Percentiles rank a stretch among this genome's conserved stretches.
Evolutionary conservation across 78 protist species (phyloP).

Genomic region (Speleostelium caveatum): DNA sequence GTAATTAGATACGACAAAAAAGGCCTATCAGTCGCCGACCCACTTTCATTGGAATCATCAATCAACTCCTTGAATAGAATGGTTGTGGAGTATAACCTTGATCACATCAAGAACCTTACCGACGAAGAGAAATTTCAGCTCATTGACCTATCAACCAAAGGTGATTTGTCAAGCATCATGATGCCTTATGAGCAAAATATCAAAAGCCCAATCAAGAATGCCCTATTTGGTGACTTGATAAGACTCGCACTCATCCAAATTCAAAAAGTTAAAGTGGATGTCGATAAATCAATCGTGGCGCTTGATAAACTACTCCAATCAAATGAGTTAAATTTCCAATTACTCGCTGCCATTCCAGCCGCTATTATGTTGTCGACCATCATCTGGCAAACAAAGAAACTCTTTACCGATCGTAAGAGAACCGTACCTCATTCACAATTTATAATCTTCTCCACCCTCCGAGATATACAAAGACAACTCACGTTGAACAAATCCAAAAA

Average conservation of each 20-base stretch:
- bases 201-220: constrained; percentile 2
- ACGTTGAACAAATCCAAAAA: background rate
- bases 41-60: constrained; percentile 30
- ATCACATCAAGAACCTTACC: background rate
- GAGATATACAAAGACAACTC: constrained; percentile 24
- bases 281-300: constrained; percentile 63
- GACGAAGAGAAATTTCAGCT: background rate
- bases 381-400: constrained; percentile 25
- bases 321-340: constrained; percentile 68
- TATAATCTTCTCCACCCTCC: constrained; percentile 8
- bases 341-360: constrained; percentile 72
- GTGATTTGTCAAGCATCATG: constrained; percentile 58
- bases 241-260: constrained; percentile 48
- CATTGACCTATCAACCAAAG: background rate
- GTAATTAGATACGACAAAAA: constrained; percentile 67
- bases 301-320: constrained; percentile 70
- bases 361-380: background rate
- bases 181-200: constrained; percentile 39
- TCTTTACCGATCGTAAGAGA: constrained; percentile 1
- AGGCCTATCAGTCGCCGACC: constrained; percentile 26
- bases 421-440: constrained; percentile 31
- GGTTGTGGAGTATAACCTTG: constrained; percentile 35
- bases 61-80: constrained; percentile 34
- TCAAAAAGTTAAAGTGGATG: constrained; percentile 74
- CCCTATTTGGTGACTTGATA: constrained; percentile 68